phyloP scores from a whole-genome alignment of 352 stramenopile species.

The Blastocystis sp. region DNA sequence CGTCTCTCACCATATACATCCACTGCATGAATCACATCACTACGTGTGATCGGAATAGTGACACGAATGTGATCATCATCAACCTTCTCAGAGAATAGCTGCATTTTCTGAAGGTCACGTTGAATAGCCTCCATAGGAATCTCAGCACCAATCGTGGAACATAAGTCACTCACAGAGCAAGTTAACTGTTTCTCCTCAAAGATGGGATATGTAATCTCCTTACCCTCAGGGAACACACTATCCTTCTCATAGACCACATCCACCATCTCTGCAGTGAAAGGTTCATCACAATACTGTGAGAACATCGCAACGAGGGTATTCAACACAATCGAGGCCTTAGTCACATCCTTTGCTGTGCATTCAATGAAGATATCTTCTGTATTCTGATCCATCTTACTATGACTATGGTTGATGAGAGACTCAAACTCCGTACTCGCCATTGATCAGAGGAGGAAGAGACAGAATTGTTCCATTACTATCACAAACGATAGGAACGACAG shows the following conservation, averaged over 20 bases:
- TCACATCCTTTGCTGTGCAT: slow-evolving; percentile 97
- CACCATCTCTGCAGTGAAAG: slow-evolving; percentile 91
- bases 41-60: slow-evolving; percentile 88
- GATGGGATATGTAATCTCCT: slow-evolving; percentile 78
- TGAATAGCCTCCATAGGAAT: slow-evolving; percentile 80
- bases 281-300: slow-evolving; percentile 88
- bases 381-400: slow-evolving; percentile 78
- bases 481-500: slow-evolving; percentile 91
- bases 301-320: slow-evolving; percentile 99
- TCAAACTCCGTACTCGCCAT: slow-evolving; percentile 81
- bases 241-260: slow-evolving; percentile 88
- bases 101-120: slow-evolving; percentile 92
- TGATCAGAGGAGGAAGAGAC: slow-evolving; percentile 97
- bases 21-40: slow-evolving; percentile 94
- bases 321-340: slow-evolving; percentile 97
- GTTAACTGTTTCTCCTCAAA: slow-evolving; percentile 78
- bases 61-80: slow-evolving; percentile 77
- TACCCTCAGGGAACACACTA: slow-evolving; percentile 63
- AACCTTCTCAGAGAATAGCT: slow-evolving; percentile 74
- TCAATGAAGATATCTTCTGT: slow-evolving; percentile 99
- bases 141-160: slow-evolving; percentile 74
- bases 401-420: not conserved
- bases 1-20: slow-evolving; percentile 70
- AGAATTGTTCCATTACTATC: slow-evolving; percentile 88
- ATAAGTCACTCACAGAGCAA: slow-evolving; percentile 71